These are phyloP conservation scores for Diaporthe citri DNA, from an alignment of 2,329 filamentous ascomycete species.

Conservation along the genomic window DNA sequence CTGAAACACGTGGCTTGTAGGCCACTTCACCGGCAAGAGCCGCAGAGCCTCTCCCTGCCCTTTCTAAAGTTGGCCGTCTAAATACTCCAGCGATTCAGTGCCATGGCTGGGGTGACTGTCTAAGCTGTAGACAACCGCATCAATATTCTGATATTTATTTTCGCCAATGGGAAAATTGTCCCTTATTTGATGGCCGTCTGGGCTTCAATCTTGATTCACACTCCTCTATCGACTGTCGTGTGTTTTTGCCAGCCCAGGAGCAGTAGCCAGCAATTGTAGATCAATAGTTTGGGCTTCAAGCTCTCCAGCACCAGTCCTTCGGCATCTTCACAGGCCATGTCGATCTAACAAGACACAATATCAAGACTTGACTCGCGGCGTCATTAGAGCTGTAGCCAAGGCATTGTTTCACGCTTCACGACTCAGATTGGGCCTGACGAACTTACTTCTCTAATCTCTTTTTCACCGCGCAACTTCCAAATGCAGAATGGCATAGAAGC, in stretches of 20 bases:
- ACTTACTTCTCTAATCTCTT: background rate
- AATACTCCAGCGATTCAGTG: background rate
- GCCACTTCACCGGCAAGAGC: background rate
- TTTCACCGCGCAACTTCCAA: background rate
- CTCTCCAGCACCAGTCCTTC: background rate
- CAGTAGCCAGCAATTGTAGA: background rate
- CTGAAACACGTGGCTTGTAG: background rate
- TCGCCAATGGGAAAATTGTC: fast-evolving
- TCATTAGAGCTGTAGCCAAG: background rate
- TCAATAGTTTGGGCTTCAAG: background rate
- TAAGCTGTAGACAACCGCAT: background rate
- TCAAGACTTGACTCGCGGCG: slow-evolving; percentile 16
- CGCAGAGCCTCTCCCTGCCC: slow-evolving; percentile 1
- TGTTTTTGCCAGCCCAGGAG: background rate
- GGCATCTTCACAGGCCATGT: background rate
- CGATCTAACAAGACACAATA: slow-evolving; percentile 3
- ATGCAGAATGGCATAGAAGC: background rate
- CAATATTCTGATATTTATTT: too few relatives aligned
- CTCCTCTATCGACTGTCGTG: background rate
- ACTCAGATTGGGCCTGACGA: background rate
- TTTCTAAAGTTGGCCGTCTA: too few relatives aligned
- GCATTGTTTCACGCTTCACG: background rate
- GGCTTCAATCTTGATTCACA: too few relatives aligned
- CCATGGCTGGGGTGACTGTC: too few relatives aligned
- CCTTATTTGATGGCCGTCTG: background rate